phyloP scores from a whole-genome alignment of 768 basidiomycete genomes.

The Mycena crocata region DNA sequence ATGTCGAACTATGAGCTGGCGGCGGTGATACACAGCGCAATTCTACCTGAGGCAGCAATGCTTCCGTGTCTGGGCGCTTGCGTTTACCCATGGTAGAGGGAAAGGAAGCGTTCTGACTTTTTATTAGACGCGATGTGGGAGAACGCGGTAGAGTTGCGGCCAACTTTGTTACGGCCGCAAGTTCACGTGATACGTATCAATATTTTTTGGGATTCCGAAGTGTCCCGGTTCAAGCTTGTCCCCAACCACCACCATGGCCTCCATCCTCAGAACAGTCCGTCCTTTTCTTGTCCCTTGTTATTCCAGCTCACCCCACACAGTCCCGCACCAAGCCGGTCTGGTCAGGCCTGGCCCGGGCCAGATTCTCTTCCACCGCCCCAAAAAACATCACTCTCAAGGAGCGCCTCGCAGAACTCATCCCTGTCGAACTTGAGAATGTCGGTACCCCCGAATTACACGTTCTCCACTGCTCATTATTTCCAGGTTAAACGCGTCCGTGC shows the following conservation, averaged over 20 bases:
- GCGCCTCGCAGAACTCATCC: slow-evolving; percentile 93
- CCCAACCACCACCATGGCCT: slow-evolving; percentile 54
- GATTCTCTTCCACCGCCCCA: slow-evolving; percentile 72
- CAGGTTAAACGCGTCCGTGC: slow-evolving; percentile 88
- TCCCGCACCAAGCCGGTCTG: slow-evolving; percentile 63
- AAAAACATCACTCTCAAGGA: slow-evolving; percentile 89
- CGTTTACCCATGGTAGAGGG: slow-evolving; percentile 46
- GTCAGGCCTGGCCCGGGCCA: slow-evolving; percentile 57
- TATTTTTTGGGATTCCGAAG: not conserved
- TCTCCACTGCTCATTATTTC: slow-evolving; percentile 21
- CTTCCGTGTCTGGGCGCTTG: slow-evolving; percentile 40
- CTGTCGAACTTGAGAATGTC: slow-evolving; percentile 83
- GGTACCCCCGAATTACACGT: slow-evolving; percentile 31
- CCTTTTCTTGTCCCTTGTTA: slow-evolving; percentile 6
- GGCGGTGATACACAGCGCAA: not conserved
- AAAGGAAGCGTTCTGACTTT: too few relatives aligned
- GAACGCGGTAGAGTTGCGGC: too few relatives aligned
- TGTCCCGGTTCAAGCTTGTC: not conserved
- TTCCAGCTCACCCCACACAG: slow-evolving; percentile 43
- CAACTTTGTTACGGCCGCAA: too few relatives aligned
- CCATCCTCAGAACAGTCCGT: slow-evolving; percentile 54
- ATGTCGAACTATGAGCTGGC: slow-evolving; percentile 11
- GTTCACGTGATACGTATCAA: not conserved
- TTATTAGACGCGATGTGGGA: too few relatives aligned
- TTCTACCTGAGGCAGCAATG: slow-evolving; percentile 63